A percentile compares a stretch with the other conserved stretches of the same genome.
phyloP scores from a whole-genome alignment of 305 asterid species.

The Solanum aculeatissimum region DNA sequence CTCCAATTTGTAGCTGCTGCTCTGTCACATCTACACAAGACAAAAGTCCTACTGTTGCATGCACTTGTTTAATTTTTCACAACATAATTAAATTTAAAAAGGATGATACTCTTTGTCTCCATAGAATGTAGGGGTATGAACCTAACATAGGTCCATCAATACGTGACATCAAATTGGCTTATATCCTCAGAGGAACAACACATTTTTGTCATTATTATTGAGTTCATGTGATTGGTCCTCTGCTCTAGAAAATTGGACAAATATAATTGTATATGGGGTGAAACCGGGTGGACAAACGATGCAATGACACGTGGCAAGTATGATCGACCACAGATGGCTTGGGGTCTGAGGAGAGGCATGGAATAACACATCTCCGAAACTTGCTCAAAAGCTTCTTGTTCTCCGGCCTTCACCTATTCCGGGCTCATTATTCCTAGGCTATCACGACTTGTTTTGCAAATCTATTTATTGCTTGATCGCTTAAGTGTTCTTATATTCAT shows the following conservation, averaged over 20 bases:
- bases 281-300: not conserved
- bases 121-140: not conserved
- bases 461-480: too few species aligned
- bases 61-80: not conserved
- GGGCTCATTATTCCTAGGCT: too few species aligned
- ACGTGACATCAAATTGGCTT: not conserved
- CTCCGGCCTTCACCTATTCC: too few species aligned
- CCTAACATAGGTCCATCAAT: not conserved
- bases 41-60: constrained; percentile 40
- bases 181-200: not conserved
- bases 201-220: not conserved
- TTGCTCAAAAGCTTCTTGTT: too few species aligned
- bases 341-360: too few species aligned
- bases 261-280: not conserved
- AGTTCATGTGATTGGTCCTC: not conserved
- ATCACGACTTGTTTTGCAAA: too few species aligned
- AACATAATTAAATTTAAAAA: not conserved
- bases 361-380: too few species aligned
- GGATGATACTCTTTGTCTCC: too few species aligned
- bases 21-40: constrained; percentile 66
- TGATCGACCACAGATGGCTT: too few species aligned
- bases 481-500: too few species aligned
- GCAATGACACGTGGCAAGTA: not conserved
- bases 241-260: not conserved
- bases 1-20: constrained; percentile 48